A percentile compares a stretch with the other conserved stretches of the same genome.
Evolutionary conservation across 306 rosid genomes (phyloP).

Genomic region (Sicyos edulis): DNA sequence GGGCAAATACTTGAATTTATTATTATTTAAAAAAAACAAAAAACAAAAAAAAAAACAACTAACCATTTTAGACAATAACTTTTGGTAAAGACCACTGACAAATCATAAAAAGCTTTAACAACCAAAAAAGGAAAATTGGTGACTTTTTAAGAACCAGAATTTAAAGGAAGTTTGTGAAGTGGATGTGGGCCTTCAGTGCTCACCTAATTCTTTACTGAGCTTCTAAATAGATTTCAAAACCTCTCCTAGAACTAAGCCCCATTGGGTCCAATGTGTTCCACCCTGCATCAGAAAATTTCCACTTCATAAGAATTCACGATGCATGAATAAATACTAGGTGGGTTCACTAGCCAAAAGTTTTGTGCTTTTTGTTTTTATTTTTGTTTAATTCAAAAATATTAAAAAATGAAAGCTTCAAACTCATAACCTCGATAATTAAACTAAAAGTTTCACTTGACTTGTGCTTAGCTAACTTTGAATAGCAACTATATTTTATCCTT

Average conservation of each 20-base stretch:
- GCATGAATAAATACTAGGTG: not conserved
- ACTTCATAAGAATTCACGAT: not conserved
- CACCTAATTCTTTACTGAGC: not conserved
- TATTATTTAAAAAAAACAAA: no score
- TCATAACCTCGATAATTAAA: no score
- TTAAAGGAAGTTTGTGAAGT: not conserved
- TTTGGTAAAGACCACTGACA: not conserved
- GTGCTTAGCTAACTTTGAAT: no score
- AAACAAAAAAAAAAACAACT: no score
- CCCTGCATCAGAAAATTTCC: constrained; percentile 12
- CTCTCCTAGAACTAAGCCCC: constrained; percentile 16
- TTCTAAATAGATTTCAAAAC: constrained; percentile 11
- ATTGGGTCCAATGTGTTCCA: constrained; percentile 18
- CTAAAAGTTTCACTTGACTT: no score
- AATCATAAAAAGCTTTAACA: not conserved
- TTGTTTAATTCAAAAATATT: no score
- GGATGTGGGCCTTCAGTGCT: not conserved
- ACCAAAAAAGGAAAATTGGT: not conserved
- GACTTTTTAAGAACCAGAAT: not conserved
- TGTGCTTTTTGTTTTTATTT: no score
- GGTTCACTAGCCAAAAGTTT: no score
- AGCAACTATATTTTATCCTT: no score
- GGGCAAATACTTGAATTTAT: no score
- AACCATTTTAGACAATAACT: no score
- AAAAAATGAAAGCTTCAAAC: no score